Evolutionary conservation across 176 grass and related monocot genomes (phyloP).

Genomic region (Rhynchospora tenuis): DNA sequence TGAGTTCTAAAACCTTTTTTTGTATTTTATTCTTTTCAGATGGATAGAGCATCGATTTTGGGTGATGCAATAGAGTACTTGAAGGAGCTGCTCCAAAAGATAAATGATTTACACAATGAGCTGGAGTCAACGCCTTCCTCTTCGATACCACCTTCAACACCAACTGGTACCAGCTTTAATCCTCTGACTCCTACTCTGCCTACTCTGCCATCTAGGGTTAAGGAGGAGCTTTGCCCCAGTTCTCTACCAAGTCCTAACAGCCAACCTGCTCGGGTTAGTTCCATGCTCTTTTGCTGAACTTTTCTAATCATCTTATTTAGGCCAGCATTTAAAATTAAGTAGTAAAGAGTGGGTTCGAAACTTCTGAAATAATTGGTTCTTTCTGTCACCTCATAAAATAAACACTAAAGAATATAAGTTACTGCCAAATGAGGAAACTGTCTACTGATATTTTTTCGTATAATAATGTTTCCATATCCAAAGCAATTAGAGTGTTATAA

Average conservation of each 20-base stretch:
- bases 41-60: slow-evolving; percentile 97
- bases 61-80: slow-evolving; percentile 95
- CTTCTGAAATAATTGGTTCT: neutral
- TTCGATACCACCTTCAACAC: slow-evolving; percentile 51
- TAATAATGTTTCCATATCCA: neutral
- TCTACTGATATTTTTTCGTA: neutral
- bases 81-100: slow-evolving; percentile 91
- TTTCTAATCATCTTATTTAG: neutral
- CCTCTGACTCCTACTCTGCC: slow-evolving; percentile 81
- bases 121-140: slow-evolving; percentile 67
- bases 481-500: neutral
- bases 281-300: neutral
- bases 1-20: neutral
- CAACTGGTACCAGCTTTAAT: slow-evolving; percentile 75
- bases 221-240: slow-evolving; percentile 73
- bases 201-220: slow-evolving; percentile 58
- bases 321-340: neutral
- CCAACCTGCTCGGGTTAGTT: slow-evolving; percentile 66
- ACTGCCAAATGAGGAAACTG: neutral
- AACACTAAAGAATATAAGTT: neutral
- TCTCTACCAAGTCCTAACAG: slow-evolving; percentile 70
- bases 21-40: slow-evolving; percentile 36
- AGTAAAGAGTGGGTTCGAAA: neutral
- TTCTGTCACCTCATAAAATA: neutral
- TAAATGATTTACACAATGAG: slow-evolving; percentile 85